Evolutionary conservation across 2,329 filamentous ascomycete species (phyloP).

Genomic region (Ciborinia camelliae): DNA sequence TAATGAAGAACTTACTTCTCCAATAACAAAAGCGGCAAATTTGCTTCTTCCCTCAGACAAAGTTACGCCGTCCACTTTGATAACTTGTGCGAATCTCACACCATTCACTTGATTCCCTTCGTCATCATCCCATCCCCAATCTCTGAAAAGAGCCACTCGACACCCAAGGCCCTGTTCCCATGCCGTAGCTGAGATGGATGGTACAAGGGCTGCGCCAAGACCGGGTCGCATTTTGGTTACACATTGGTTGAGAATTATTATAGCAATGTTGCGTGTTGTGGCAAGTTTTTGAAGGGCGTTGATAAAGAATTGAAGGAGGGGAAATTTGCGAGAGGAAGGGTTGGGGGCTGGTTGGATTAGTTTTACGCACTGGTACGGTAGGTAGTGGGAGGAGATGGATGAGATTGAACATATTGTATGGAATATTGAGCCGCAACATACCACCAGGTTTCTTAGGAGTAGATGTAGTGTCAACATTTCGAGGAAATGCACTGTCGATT

Average conservation of each 20-base stretch:
- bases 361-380: background rate
- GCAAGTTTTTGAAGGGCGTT: constrained; percentile 73
- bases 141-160: constrained; percentile 73
- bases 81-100: constrained; percentile 58
- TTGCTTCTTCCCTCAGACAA: constrained; percentile 26
- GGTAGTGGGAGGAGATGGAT: background rate
- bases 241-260: constrained; percentile 75
- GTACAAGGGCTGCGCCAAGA: constrained; percentile 65
- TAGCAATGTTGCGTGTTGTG: constrained; percentile 65
- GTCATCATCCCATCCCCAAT: constrained; percentile 58
- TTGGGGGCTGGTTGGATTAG: constrained; percentile 24
- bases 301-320: constrained; percentile 57
- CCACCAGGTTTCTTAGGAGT: constrained; percentile 30
- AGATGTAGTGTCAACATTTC: constrained; percentile 43
- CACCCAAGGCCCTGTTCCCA: constrained; percentile 79
- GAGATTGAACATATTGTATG: background rate
- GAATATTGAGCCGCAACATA: constrained; percentile 21
- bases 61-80: constrained; percentile 57
- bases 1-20: constrained; percentile 25
- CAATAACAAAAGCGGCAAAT: constrained; percentile 32
- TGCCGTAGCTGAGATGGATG: constrained; percentile 68
- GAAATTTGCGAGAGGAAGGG: constrained; percentile 39
- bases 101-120: constrained; percentile 48
- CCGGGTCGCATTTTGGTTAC: constrained; percentile 74
- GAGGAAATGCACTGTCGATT: constrained; percentile 73